Evolutionary conservation across 352 stramenopile genomes (phyloP).

Genomic region (Phytophthora fragariae): DNA sequence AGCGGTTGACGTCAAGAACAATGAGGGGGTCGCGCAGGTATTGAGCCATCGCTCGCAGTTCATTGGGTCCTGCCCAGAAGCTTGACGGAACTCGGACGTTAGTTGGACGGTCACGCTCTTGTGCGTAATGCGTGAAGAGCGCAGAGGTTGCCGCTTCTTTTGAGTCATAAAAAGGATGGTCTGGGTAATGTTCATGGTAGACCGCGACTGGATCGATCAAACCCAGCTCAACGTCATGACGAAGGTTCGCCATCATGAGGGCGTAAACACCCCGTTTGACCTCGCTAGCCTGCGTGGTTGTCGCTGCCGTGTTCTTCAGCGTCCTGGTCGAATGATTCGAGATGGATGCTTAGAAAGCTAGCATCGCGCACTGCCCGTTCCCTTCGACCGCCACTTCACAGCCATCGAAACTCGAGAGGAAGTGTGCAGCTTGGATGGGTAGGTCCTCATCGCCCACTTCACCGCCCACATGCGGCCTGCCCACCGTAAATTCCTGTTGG

Average conservation of each 20-base stretch:
- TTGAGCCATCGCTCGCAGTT: not conserved
- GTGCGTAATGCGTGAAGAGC: not conserved
- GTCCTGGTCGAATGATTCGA: too few relatives aligned
- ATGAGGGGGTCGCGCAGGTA: not conserved
- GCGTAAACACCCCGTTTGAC: not conserved
- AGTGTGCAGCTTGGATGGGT: too few relatives aligned
- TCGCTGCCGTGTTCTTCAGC: too few relatives aligned
- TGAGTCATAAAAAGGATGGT: not conserved
- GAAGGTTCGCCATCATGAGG: not conserved
- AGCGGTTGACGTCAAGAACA: not conserved
- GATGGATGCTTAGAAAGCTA: too few relatives aligned
- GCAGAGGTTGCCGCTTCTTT: not conserved
- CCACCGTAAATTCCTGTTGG: too few relatives aligned
- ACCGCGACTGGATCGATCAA: not conserved
- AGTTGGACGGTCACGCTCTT: not conserved
- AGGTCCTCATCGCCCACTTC: too few relatives aligned
- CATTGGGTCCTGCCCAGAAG: not conserved
- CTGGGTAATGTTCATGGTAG: not conserved
- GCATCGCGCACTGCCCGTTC: too few relatives aligned
- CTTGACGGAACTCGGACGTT: not conserved
- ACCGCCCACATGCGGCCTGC: too few relatives aligned
- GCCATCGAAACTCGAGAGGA: too few relatives aligned
- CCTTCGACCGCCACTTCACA: too few relatives aligned
- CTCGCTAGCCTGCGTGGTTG: too few relatives aligned
- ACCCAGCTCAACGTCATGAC: not conserved